These are phyloP conservation scores for Gigaspora rosea DNA, from an alignment of 192 early-diverging fungal genomes.

Conservation along the genomic window DNA sequence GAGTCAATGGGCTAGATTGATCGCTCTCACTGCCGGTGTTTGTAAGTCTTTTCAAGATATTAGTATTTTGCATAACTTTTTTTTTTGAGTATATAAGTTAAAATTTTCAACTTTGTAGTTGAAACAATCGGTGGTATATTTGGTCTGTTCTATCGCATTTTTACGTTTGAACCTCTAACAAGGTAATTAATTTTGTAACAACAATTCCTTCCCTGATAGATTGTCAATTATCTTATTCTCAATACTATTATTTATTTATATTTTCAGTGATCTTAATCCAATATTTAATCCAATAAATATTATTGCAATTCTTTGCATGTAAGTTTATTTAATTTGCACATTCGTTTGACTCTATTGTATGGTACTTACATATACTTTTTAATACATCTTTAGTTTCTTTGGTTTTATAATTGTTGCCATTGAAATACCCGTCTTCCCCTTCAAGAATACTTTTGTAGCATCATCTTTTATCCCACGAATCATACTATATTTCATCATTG, in stretches of 20 bases:
- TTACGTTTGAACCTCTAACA: not conserved
- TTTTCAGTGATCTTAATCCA: not conserved
- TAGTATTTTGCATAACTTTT: not conserved
- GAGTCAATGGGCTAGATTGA: constrained; percentile 30
- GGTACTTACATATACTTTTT: not conserved
- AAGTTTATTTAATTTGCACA: not conserved
- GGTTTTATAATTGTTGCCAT: constrained; percentile 12
- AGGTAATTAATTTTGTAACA: not conserved
- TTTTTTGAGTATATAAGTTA: not conserved
- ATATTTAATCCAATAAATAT: constrained; percentile 15
- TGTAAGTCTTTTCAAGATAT: constrained; percentile 11
- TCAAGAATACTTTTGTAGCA: constrained; percentile 3
- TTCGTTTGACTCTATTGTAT: not conserved
- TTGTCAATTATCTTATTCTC: not conserved
- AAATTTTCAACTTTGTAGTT: not conserved
- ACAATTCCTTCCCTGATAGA: not conserved
- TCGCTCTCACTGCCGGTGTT: constrained; percentile 20
- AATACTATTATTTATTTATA: not conserved
- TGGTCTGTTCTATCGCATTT: constrained; percentile 24
- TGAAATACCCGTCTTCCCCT: constrained; percentile 8
- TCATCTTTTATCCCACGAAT: not conserved
- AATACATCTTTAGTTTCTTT: not conserved
- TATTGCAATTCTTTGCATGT: constrained; percentile 19
- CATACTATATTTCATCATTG: not conserved
- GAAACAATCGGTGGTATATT: constrained; percentile 21